Conservation (phyloP, 176 grass and related monocot genomes). For the Oryza meyeriana region DNA sequence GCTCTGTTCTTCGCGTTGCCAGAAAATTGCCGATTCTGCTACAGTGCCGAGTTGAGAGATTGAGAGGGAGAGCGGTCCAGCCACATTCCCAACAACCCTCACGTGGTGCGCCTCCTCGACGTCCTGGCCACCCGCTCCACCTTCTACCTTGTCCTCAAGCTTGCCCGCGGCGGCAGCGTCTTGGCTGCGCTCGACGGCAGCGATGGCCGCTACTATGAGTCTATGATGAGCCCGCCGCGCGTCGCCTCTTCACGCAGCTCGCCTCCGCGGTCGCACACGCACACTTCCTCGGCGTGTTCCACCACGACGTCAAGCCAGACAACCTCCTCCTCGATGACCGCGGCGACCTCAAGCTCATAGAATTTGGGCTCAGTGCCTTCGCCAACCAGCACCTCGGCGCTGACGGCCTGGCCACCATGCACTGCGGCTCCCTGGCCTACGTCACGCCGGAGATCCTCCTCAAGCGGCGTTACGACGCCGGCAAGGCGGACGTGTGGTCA, state of each 20-base stretch:
- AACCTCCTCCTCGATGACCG: constrained; percentile 47
- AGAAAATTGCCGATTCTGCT: no score
- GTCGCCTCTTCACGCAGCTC: constrained; percentile 40
- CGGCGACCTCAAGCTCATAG: constrained; percentile 41
- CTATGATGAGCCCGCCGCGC: constrained; percentile 30
- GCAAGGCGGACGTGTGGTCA: constrained; percentile 44
- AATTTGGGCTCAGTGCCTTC: constrained; percentile 50
- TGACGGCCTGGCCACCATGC: constrained; percentile 35
- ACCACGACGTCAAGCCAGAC: constrained; percentile 54
- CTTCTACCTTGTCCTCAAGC: constrained; percentile 53
- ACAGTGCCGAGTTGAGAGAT: no score
- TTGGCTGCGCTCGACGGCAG: constrained; percentile 18
- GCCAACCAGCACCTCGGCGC: constrained; percentile 8
- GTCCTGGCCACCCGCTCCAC: constrained; percentile 46
- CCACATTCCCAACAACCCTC: no score
- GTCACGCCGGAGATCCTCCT: constrained; percentile 43
- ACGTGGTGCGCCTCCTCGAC: constrained; percentile 39
- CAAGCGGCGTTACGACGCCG: constrained; percentile 33
- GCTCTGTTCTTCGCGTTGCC: no score
- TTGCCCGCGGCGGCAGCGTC: constrained; percentile 36
- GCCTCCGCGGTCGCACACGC: constrained; percentile 36
- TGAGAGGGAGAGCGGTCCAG: no score
- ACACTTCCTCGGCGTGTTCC: constrained; percentile 48
- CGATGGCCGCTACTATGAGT: not conserved
- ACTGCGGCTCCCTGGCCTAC: constrained; percentile 41